A percentile compares a stretch with the other conserved stretches of the same genome.
These are phyloP conservation scores for Botryosphaeria dothidea DNA, from an alignment of 2,329 filamentous ascomycete genomes.

Conservation along the genomic window DNA sequence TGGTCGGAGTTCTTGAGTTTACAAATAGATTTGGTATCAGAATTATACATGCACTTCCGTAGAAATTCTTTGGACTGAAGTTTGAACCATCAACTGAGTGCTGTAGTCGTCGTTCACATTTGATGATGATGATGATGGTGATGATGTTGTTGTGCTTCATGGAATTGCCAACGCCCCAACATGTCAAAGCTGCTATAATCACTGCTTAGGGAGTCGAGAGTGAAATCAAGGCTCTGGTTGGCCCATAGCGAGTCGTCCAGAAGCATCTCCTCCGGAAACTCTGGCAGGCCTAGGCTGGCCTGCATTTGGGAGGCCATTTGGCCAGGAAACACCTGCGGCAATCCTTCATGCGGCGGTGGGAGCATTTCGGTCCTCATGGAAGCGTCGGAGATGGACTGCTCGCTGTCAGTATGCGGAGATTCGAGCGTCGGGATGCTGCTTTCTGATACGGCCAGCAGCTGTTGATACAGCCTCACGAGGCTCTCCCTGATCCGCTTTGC, in stretches of 20 bases:
- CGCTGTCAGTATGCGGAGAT: too few species aligned
- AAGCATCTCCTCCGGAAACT: neutral
- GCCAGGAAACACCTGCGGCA: neutral
- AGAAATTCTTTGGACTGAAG: too few species aligned
- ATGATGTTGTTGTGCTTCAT: neutral
- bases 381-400: too few species aligned
- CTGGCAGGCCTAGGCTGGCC: neutral
- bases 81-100: too few species aligned
- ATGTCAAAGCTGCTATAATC: neutral
- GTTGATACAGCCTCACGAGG: neutral
- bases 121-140: too few species aligned
- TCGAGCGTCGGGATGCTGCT: too few species aligned
- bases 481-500: neutral
- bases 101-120: too few species aligned
- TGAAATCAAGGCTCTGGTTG: neutral
- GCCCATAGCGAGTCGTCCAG: neutral
- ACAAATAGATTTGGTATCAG: too few species aligned
- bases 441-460: neutral
- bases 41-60: too few species aligned
- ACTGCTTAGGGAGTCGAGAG: neutral
- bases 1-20: too few species aligned
- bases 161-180: neutral
- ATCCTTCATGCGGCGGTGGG: neutral
- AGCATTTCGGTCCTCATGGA: neutral
- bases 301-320: neutral